Base-by-base conservation (phyloP, 1,284 basidiomycete species). In the Cryptococcus maquisensis region DNA sequence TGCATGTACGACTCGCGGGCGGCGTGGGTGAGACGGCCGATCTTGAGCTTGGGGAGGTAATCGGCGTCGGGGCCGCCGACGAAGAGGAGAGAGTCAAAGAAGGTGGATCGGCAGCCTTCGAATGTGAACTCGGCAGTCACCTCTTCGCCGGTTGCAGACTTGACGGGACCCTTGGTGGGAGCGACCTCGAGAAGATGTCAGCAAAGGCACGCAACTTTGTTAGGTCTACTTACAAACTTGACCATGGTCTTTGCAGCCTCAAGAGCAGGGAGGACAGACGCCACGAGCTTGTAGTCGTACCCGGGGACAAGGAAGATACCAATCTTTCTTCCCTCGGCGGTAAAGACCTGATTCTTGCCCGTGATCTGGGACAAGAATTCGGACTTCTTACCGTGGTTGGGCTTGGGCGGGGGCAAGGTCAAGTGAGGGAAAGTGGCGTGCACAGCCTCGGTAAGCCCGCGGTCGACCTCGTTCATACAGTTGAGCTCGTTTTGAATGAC, bases 1-100 rank as follows among this genome's bases (percentile, higher is more conserved):
- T 90, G 88, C 23, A 86, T 86, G 73, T 87, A 90, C 1, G 87
- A 83, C 73, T 90, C 88, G 40, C 85, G 80, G 2, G 86, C 79
- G 80, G 85, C 88, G 66, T 90, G 71, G 51, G 69, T 63, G 12
- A 72, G 42, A 56, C 74, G 67, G 20, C 74, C 74, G 13, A 54
- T 53, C 62, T 69, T 74, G 24, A 89, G 78, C 35, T 78, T 69
- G 63, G 82, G 79, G 12, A 77, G 80, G 60, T 83, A 81, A 45
- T 81, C 77, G 10, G 72, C 72, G 0, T 63, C 65, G 3, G 64
- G 50, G 36, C 87, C 87, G 20, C 84, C 83, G 15, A 86, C 82
- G 62, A 91, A 83, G 64, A 87, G 81, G 56, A 90, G 60, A 0
- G 86, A 86, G 70, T 91, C 89, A 63, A 88, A 92, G 71, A 86